A percentile compares a stretch with the other conserved stretches of the same genome.
Conservation (phyloP, 176 grass and related monocot genomes). For the Melocanna baccifera region DNA sequence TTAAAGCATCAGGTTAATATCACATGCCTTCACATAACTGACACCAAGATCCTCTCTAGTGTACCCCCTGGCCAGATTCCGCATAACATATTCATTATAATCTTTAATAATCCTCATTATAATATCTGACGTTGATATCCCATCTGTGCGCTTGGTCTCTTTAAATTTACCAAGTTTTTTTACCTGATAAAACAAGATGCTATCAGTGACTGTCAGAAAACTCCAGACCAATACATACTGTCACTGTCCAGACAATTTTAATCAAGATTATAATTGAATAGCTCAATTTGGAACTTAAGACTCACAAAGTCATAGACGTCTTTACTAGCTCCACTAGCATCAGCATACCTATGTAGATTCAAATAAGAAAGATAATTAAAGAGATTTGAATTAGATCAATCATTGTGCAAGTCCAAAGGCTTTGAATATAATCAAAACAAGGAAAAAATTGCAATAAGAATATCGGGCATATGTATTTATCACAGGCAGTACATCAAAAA, state of each 20-base stretch:
- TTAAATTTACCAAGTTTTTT: constrained; percentile 88
- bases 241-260: not conserved
- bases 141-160: constrained; percentile 90
- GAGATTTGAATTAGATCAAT: constrained; percentile 14
- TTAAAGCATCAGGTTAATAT: not conserved
- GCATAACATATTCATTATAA: constrained; percentile 97
- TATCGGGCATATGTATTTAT: constrained; percentile 6
- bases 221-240: not conserved
- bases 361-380: constrained; percentile 33
- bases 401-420: constrained; percentile 9
- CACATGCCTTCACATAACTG: constrained; percentile 91
- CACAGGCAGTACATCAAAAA: constrained; percentile 9
- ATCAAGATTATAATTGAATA: constrained; percentile 7
- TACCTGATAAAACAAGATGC: constrained; percentile 48
- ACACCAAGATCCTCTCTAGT: constrained; percentile 94
- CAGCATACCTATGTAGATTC: constrained; percentile 73
- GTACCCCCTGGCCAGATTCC: constrained; percentile 93
- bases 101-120: constrained; percentile 99
- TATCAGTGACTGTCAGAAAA: constrained; percentile 22
- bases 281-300: constrained; percentile 27
- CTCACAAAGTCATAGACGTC: constrained; percentile 97
- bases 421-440: not conserved
- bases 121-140: constrained; percentile 96
- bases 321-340: constrained; percentile 86
- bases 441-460: constrained; percentile 1